Evolutionary conservation across 2,329 filamentous ascomycete species (phyloP).

Genomic region (Neocatenulostroma microsporum): DNA sequence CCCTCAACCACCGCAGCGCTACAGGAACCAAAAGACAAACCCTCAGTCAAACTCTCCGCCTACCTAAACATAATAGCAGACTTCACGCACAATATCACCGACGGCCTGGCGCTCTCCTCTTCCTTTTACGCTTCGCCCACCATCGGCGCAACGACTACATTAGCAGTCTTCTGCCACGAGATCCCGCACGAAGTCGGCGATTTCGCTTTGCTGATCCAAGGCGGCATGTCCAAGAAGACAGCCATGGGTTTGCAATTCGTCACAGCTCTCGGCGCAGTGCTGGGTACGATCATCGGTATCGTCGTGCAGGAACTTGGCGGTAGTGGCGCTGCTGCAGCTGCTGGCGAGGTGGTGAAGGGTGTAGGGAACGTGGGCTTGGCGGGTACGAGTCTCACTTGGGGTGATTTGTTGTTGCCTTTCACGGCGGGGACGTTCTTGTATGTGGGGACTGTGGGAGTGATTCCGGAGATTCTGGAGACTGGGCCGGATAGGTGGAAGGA

Average conservation of each 20-base stretch:
- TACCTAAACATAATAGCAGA: slow-evolving; percentile 94
- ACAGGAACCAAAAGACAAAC: slow-evolving; percentile 22
- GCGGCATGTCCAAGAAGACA: slow-evolving; percentile 82
- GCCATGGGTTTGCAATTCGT: slow-evolving; percentile 97
- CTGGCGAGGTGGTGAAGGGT: slow-evolving; percentile 15
- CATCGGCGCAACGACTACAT: slow-evolving; percentile 88
- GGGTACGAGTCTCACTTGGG: slow-evolving; percentile 82
- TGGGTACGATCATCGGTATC: slow-evolving; percentile 93
- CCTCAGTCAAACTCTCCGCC: slow-evolving; percentile 83
- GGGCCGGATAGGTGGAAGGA: slow-evolving; percentile 68
- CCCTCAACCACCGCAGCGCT: background rate
- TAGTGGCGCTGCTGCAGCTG: slow-evolving; percentile 29
- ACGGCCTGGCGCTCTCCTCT: slow-evolving; percentile 86
- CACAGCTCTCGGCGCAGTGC: slow-evolving; percentile 79
- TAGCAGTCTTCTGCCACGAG: slow-evolving; percentile 99
- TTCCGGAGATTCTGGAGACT: slow-evolving; percentile 88
- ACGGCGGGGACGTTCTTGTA: slow-evolving; percentile 95
- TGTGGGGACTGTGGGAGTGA: slow-evolving; percentile 89
- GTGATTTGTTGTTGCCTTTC: slow-evolving; percentile 88
- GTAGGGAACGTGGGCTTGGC: slow-evolving; percentile 56
- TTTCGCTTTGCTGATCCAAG: slow-evolving; percentile 91
- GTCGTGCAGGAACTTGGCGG: slow-evolving; percentile 82
- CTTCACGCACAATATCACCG: slow-evolving; percentile 98
- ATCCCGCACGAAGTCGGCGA: slow-evolving; percentile 97
- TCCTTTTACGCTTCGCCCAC: slow-evolving; percentile 99